Base-by-base conservation (phyloP, 2,329 filamentous ascomycete species). In the Aaosphaeria arxii region DNA sequence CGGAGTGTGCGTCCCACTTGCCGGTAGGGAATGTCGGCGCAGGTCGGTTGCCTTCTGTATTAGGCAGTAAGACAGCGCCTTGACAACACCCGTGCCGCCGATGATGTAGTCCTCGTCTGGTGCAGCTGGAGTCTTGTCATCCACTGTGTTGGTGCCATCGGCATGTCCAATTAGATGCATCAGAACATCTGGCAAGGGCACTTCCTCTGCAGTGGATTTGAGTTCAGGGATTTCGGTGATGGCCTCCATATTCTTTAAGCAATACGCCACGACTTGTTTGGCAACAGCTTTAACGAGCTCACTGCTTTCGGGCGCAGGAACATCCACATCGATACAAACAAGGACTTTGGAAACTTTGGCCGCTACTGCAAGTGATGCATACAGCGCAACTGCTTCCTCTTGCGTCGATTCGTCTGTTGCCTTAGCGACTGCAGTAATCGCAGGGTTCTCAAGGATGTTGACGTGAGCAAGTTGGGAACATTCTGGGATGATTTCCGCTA, bases 41-140 rank as follows among this genome's bases (percentile, higher is more conserved):
- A 78, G 67, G 53, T 81, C 74, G 30, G 82, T 82, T 46, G 87
- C 85, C 50, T 88, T 84, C 64, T 95, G 95, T 58, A 90, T 86
- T 43, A 99, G 76, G 62, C 91, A 96, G 61, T 95, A 95, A 46
- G 89, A 86, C 41, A 99, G 77, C 4, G 94, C 94, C 72, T 96
- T 96, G 43, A 95, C 92, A 1, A 99, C 90, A 29, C 92, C 94
- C 1, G 91, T 96, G 11, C 92, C 92, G 17, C 92, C 91, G 61
- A 97, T 94, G 40, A 97, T 91, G 70, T 97, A 97, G 68, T 96
- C 90, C 49, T 95, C 88, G 56, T 96, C 90, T 0, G 91, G 88
- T 5, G 90, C 87, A 7, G 85, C 77, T 3, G 86, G 83, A 40
- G 83, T 78, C 24, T 86, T 81, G 41, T 86, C 84, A 24, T 82